phyloP scores from a whole-genome alignment of 2,329 filamentous ascomycete genomes.

The Beauveria australis region DNA sequence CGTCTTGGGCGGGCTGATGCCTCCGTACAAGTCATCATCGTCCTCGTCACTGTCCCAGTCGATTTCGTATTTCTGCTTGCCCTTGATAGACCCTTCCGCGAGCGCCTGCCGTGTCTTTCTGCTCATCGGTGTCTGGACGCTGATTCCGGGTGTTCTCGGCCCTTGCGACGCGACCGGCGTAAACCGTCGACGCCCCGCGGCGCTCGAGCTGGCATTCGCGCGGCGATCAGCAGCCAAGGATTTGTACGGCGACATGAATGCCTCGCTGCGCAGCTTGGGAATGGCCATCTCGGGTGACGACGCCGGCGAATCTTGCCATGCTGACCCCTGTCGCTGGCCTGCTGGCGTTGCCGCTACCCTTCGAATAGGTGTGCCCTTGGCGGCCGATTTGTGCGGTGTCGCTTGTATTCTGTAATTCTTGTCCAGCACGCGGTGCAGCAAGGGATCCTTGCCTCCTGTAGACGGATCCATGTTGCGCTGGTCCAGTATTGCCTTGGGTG shows the following conservation, averaged over 20 bases:
- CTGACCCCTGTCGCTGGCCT: constrained; percentile 19
- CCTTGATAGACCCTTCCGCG: constrained; percentile 19
- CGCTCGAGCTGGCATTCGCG: constrained; percentile 10
- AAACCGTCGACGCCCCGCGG: constrained; percentile 30
- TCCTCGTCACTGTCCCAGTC: constrained; percentile 72
- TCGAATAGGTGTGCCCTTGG: constrained; percentile 39
- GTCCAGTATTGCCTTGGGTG: constrained; percentile 40
- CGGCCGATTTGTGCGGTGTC: constrained; percentile 62
- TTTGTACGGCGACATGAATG: constrained; percentile 45
- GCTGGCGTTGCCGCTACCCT: constrained; percentile 21
- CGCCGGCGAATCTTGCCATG: constrained; percentile 51
- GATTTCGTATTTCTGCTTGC: constrained; percentile 43
- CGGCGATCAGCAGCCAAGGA: background rate
- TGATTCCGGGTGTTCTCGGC: constrained; percentile 72
- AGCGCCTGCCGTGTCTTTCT: constrained; percentile 45
- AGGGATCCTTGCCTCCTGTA: constrained; percentile 53
- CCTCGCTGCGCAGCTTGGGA: constrained; percentile 74
- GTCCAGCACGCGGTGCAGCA: constrained; percentile 87
- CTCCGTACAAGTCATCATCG: constrained; percentile 55
- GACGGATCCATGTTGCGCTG: constrained; percentile 25
- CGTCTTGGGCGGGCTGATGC: constrained; percentile 87
- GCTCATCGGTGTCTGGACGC: constrained; percentile 67
- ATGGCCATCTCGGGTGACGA: constrained; percentile 72
- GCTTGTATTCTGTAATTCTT: constrained; percentile 93
- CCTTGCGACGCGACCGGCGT: constrained; percentile 29